Percentiles rank a stretch among this genome's conserved stretches.
Conservation (phyloP, 2,329 filamentous ascomycete species). For the Neonectria sp. region DNA sequence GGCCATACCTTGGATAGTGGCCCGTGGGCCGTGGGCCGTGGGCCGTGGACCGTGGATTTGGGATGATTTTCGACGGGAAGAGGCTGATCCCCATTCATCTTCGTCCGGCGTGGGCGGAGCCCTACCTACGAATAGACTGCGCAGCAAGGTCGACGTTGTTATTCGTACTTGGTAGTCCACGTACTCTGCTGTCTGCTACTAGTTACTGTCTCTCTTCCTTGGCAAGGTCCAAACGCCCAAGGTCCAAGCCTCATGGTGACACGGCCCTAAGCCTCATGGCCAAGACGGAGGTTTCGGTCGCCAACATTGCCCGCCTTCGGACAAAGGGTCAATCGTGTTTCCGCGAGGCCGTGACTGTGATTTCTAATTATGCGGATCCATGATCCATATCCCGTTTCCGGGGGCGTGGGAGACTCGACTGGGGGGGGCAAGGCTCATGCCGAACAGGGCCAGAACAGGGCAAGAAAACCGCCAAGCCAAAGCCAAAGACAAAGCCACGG, state of each 20-base stretch:
- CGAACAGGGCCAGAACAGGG: slow-evolving; percentile 7
- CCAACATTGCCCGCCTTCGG: slow-evolving; percentile 5
- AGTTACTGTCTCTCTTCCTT: not conserved
- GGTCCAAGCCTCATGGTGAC: slow-evolving; percentile 2
- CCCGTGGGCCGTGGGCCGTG: not conserved
- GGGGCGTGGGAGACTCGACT: not conserved
- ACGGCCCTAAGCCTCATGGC: slow-evolving; percentile 8
- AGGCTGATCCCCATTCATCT: slow-evolving; percentile 3
- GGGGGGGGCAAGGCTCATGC: not conserved
- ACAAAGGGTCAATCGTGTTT: not conserved
- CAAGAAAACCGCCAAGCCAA: slow-evolving; percentile 5
- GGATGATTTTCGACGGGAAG: not conserved
- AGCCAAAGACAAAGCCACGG: not conserved
- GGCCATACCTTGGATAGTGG: not conserved
- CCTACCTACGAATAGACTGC: not conserved
- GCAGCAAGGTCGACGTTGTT: too few relatives aligned
- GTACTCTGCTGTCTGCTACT: not conserved
- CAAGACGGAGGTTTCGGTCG: slow-evolving; percentile 1
- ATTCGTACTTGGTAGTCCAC: not conserved
- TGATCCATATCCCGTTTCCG: not conserved
- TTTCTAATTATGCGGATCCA: slow-evolving; percentile 8
- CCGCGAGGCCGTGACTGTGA: not conserved
- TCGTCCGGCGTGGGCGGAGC: not conserved
- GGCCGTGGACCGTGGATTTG: not conserved
- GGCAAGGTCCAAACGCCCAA: not conserved